Evolutionary conservation across 2,329 filamentous ascomycete genomes (phyloP).

Genomic region (Neocatenulostroma microsporum): DNA sequence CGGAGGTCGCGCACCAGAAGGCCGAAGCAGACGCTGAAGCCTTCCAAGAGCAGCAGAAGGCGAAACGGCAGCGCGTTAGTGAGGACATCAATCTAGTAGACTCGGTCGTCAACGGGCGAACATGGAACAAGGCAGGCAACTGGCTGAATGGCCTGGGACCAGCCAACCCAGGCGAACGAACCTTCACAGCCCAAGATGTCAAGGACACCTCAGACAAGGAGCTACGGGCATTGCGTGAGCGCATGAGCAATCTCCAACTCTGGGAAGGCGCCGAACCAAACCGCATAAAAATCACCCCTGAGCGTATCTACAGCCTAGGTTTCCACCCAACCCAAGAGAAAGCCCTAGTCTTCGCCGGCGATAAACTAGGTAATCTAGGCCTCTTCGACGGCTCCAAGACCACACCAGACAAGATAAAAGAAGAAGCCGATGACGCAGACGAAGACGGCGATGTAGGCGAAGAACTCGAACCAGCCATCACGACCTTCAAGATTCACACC

Average conservation of each 20-base stretch:
- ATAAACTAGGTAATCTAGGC: conserved; percentile 85
- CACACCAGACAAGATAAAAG: conserved; percentile 34
- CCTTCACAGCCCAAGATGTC: conserved; percentile 75
- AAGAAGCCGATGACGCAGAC: conserved; percentile 50
- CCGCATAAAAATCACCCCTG: conserved; percentile 83
- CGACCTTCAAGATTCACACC: conserved; percentile 82
- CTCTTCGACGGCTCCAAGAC: conserved; percentile 82
- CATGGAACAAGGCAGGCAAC: conserved; percentile 58
- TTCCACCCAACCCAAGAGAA: conserved; percentile 86
- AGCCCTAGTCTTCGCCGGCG: conserved; percentile 82
- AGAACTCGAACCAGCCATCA: conserved; percentile 67
- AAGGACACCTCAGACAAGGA: conserved; percentile 70
- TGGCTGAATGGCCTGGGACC: conserved; percentile 61
- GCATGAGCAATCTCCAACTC: conserved; percentile 67
- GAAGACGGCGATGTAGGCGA: conserved; percentile 62
- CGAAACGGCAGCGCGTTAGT: conserved; percentile 56
- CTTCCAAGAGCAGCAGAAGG: conserved; percentile 49
- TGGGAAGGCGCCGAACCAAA: conserved; percentile 81
- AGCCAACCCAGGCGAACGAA: conserved; percentile 72
- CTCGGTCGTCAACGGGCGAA: conserved; percentile 68
- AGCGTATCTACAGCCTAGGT: conserved; percentile 75
- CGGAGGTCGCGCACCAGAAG: conserved; percentile 60
- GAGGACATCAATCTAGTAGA: conserved; percentile 65
- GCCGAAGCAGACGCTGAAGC: conserved; percentile 56
- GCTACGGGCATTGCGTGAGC: conserved; percentile 62